A percentile compares a stretch with the other conserved stretches of the same genome.
phyloP scores from a whole-genome alignment of 345 rosid genomes.

The Moricandia arvensis region DNA sequence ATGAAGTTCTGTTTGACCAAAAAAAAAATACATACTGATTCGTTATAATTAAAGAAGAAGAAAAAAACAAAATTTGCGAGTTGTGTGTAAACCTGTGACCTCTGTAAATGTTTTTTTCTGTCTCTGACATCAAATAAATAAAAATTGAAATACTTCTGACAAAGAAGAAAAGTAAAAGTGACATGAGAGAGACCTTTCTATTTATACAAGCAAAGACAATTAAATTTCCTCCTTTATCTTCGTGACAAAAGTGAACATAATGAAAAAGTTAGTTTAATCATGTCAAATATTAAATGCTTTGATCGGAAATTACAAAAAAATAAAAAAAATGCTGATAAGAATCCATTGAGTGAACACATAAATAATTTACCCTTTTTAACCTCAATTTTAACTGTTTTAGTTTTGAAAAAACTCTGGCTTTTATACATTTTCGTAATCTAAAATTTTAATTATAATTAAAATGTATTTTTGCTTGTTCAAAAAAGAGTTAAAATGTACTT shows the following conservation, averaged over 20 bases:
- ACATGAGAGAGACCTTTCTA: constrained; percentile 21
- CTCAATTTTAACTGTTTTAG: background rate
- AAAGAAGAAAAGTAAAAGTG: constrained; percentile 32
- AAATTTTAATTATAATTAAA: background rate
- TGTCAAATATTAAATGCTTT: constrained; percentile 29
- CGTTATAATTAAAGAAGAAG: background rate
- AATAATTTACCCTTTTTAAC: background rate
- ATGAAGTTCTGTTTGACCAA: too few species aligned
- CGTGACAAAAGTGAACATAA: constrained; percentile 12
- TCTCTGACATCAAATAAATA: constrained; percentile 11
- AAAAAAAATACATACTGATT: background rate
- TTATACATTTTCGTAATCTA: background rate
- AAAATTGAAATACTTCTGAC: constrained; percentile 4
- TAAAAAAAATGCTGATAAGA: background rate
- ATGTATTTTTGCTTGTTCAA: too few species aligned
- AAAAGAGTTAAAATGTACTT: too few species aligned
- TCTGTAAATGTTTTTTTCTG: background rate
- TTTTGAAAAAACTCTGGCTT: background rate
- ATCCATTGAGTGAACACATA: background rate
- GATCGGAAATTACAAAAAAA: background rate
- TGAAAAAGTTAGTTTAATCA: background rate
- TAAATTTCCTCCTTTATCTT: constrained; percentile 3
- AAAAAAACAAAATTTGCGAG: too few species aligned
- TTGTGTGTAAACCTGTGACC: background rate
- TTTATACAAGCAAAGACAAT: constrained; percentile 27